Evolutionary conservation across 495 filamentous ascomycete genomes (phyloP).

Genomic region (Cetradonia linearis): DNA sequence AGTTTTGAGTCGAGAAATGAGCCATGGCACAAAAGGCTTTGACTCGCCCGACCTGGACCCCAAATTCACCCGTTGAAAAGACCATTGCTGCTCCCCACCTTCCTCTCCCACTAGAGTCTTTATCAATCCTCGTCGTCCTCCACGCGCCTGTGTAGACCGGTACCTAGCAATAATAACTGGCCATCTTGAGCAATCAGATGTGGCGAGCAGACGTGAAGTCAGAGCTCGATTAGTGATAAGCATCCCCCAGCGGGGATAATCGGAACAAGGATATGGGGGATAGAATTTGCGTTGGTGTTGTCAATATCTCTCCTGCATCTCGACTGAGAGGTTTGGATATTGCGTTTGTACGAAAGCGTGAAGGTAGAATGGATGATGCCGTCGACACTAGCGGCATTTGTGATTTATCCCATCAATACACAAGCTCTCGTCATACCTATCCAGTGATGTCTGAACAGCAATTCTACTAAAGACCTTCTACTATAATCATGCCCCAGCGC

Average conservation of each 20-base stretch:
- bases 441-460: background rate
- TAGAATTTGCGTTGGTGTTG: background rate
- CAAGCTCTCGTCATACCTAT: background rate
- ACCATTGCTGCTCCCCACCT: background rate
- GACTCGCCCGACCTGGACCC: background rate
- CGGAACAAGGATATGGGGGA: background rate
- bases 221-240: conserved; percentile 14
- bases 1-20: conserved; percentile 11
- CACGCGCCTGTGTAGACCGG: background rate
- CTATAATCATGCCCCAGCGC: no score
- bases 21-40: conserved; percentile 11
- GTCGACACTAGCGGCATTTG: background rate
- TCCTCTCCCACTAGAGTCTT: background rate
- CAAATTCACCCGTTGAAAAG: background rate
- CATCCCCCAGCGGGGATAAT: conserved; percentile 18
- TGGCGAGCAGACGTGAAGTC: conserved; percentile 20
- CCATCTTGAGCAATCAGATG: background rate
- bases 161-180: background rate
- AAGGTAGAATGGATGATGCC: background rate
- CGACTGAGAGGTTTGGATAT: background rate
- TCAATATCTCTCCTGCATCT: background rate
- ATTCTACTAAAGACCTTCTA: background rate
- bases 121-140: background rate
- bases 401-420: background rate
- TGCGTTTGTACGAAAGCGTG: background rate